Evolutionary conservation across 345 rosid genomes (phyloP).

Genomic region (Eucalyptus leucophloia): DNA sequence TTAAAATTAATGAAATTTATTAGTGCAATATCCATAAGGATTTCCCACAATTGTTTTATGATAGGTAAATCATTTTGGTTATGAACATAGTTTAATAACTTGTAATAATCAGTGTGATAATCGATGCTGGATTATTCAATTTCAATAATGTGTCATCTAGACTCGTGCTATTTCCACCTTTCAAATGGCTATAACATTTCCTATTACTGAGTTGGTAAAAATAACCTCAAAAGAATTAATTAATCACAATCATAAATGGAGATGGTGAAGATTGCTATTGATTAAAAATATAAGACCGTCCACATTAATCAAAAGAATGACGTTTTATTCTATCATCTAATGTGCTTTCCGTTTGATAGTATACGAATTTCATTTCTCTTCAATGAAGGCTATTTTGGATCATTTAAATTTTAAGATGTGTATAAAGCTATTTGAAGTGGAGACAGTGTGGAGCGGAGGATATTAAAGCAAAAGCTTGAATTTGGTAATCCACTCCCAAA

Average conservation of each 20-base stretch:
- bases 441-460: not conserved
- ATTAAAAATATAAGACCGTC: not conserved
- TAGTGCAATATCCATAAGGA: not conserved
- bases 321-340: not conserved
- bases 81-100: not conserved
- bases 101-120: not conserved
- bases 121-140: not conserved
- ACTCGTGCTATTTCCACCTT: not conserved
- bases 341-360: not conserved
- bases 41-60: not conserved
- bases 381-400: not conserved
- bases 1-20: not conserved
- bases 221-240: no score
- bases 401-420: not conserved
- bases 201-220: not conserved
- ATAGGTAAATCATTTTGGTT: not conserved
- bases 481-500: not conserved
- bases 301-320: not conserved
- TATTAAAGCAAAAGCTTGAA: not conserved
- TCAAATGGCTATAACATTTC: not conserved
- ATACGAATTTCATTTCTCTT: not conserved
- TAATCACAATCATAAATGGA: no score
- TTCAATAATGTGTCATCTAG: not conserved
- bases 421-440: not conserved
- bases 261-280: no score